Evolutionary conservation across 257 asterid genomes (phyloP).

Genomic region (Nicotiana tomentosiformis): DNA sequence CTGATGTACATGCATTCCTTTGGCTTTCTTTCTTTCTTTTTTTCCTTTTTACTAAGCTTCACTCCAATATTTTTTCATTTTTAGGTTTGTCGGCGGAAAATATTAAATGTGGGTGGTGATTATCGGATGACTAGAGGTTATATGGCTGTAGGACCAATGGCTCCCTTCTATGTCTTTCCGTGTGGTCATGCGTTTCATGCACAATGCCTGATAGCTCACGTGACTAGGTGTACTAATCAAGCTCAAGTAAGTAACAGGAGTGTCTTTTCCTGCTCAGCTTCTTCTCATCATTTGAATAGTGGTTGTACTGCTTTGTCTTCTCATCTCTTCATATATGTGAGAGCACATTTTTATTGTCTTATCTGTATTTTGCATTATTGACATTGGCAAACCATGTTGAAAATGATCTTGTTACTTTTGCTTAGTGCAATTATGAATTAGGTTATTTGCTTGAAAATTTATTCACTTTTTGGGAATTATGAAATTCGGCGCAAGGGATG

Average conservation of each 20-base stretch:
- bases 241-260: constrained; percentile 61
- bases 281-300: constrained; percentile 5
- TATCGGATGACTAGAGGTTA: constrained; percentile 62
- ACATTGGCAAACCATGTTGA: not conserved
- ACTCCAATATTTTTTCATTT: constrained; percentile 10
- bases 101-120: constrained; percentile 60
- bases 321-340: not conserved
- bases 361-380: not conserved
- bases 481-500: not conserved
- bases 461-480: not conserved
- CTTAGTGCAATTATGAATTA: not conserved
- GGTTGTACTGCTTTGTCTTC: not conserved
- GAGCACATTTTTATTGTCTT: not conserved
- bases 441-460: not conserved
- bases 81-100: constrained; percentile 81
- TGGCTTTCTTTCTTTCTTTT: not conserved
- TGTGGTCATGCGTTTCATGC: constrained; percentile 96
- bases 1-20: not conserved
- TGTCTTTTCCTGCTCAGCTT: constrained; percentile 2
- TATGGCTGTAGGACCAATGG: constrained; percentile 78
- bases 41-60: not conserved
- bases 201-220: constrained; percentile 87
- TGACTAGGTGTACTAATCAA: constrained; percentile 77
- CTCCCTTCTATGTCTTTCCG: constrained; percentile 96
- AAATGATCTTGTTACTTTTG: not conserved